Evolutionary conservation across 345 rosid species (phyloP).

Genomic region (Abelmoschus esculentus): DNA sequence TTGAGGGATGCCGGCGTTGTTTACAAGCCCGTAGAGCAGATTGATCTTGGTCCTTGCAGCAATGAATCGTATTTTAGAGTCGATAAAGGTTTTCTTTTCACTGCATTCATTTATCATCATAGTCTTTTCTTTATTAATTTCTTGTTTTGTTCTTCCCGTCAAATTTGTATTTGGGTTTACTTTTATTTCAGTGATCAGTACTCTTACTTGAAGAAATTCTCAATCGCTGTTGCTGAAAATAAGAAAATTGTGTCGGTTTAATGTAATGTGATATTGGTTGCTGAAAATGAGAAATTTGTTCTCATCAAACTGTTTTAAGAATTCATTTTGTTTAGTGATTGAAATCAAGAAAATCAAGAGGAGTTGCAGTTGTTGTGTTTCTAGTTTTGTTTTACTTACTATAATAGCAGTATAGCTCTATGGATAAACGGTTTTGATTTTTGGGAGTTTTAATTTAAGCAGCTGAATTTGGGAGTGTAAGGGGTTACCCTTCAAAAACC

Average conservation of each 20-base stretch:
- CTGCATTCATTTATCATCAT: too few relatives aligned
- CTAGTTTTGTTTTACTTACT: background rate
- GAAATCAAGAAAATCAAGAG: background rate
- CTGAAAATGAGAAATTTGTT: too few relatives aligned
- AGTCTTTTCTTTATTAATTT: too few relatives aligned
- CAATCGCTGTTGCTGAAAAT: too few relatives aligned
- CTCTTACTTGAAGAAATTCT: too few relatives aligned
- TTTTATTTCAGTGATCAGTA: too few relatives aligned
- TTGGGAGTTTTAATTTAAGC: background rate
- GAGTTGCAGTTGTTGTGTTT: background rate
- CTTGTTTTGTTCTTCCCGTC: too few relatives aligned
- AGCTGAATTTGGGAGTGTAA: background rate
- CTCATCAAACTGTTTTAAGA: too few relatives aligned
- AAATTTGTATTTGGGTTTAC: too few relatives aligned
- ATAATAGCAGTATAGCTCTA: too few relatives aligned
- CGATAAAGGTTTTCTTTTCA: constrained; percentile 39
- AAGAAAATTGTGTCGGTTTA: too few relatives aligned
- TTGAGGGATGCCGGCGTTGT: constrained; percentile 29
- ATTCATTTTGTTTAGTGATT: background rate
- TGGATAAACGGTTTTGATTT: background rate
- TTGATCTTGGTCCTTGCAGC: constrained; percentile 40
- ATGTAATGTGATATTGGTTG: too few relatives aligned
- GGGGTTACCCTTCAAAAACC: background rate
- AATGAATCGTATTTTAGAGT: constrained; percentile 37
- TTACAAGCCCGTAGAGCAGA: constrained; percentile 42